phyloP scores from a whole-genome alignment of 1,284 basidiomycete species.

The Malassezia slooffiae region DNA sequence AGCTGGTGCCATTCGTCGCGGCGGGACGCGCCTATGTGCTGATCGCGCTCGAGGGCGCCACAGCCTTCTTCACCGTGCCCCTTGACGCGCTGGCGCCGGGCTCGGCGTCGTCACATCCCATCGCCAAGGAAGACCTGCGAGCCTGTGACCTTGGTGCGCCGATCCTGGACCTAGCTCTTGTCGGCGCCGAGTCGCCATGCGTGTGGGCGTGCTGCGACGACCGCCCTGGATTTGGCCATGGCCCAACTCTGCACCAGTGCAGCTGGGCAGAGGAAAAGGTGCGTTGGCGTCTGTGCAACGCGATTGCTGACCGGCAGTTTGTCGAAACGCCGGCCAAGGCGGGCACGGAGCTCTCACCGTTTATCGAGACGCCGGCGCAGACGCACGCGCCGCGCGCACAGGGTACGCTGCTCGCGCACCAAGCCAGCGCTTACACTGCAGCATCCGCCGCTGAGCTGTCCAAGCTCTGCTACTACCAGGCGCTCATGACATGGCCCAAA shows the following conservation, averaged over 20 bases:
- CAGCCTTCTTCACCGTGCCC: slow-evolving; percentile 26
- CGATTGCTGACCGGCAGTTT: no score
- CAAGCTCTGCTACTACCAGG: slow-evolving; percentile 24
- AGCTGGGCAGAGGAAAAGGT: no score
- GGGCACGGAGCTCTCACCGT: slow-evolving; percentile 2
- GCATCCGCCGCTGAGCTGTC: slow-evolving; percentile 15
- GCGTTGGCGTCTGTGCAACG: no score
- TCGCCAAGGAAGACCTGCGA: slow-evolving; percentile 4
- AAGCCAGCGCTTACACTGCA: slow-evolving; percentile 3
- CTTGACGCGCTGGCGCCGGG: slow-evolving; percentile 15
- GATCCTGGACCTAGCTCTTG: slow-evolving; percentile 19
- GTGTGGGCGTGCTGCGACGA: slow-evolving; percentile 11
- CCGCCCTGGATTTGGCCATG: slow-evolving; percentile 6
- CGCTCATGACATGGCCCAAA: slow-evolving; percentile 35
- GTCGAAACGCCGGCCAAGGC: not conserved
- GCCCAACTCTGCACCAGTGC: slow-evolving; percentile 2
- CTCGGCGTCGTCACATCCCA: slow-evolving; percentile 13
- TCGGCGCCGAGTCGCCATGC: not conserved
- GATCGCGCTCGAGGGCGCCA: slow-evolving; percentile 29
- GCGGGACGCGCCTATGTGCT: slow-evolving; percentile 18
- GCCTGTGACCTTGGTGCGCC: slow-evolving; percentile 19
- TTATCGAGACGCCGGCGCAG: slow-evolving; percentile 1
- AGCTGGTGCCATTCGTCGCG: slow-evolving; percentile 18
- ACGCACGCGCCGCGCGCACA: slow-evolving; percentile 3
- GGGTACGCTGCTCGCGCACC: slow-evolving; percentile 13